Evolutionary conservation across 129 eudicot genomes (phyloP).

Genomic region (Centella asiatica): DNA sequence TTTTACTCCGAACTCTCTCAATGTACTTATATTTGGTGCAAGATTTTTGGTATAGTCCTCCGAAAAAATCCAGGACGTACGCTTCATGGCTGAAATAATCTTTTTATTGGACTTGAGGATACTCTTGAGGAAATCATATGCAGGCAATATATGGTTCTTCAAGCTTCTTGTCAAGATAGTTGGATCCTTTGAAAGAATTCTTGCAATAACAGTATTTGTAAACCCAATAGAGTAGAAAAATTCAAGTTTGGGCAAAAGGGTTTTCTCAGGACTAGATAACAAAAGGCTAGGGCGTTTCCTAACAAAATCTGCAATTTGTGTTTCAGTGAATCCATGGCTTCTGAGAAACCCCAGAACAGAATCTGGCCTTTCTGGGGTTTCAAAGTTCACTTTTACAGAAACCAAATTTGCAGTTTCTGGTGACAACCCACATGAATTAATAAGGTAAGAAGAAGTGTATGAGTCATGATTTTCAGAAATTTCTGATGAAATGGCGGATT

Average conservation of each 20-base stretch:
- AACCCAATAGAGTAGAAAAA: slow-evolving; percentile 7
- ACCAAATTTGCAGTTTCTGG: slow-evolving; percentile 11
- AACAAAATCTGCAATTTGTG: slow-evolving; percentile 1
- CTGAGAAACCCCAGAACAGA: slow-evolving; percentile 4
- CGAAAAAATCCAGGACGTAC: not conserved
- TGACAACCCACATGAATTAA: slow-evolving; percentile 21
- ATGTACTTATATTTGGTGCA: not conserved
- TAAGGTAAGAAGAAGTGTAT: slow-evolving; percentile 9
- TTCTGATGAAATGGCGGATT: not conserved
- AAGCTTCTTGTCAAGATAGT: slow-evolving; percentile 4
- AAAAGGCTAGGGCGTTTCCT: slow-evolving; percentile 1
- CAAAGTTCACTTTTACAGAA: slow-evolving; percentile 4
- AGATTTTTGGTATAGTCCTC: not conserved
- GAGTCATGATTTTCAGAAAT: slow-evolving; percentile 3
- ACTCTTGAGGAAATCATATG: slow-evolving; percentile 7
- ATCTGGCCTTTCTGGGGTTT: slow-evolving; percentile 3
- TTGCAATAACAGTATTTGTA: not conserved
- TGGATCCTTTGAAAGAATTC: not conserved
- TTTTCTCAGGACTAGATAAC: not conserved
- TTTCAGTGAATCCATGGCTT: slow-evolving; percentile 3
- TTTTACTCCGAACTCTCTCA: not conserved
- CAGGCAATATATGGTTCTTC: slow-evolving; percentile 4
- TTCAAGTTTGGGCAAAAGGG: slow-evolving; percentile 10
- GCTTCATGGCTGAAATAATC: slow-evolving; percentile 3
- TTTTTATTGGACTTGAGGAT: slow-evolving; percentile 3